Evolutionary conservation across 2,329 filamentous ascomycete genomes (phyloP).

Genomic region (Colletotrichum tropicicola): DNA sequence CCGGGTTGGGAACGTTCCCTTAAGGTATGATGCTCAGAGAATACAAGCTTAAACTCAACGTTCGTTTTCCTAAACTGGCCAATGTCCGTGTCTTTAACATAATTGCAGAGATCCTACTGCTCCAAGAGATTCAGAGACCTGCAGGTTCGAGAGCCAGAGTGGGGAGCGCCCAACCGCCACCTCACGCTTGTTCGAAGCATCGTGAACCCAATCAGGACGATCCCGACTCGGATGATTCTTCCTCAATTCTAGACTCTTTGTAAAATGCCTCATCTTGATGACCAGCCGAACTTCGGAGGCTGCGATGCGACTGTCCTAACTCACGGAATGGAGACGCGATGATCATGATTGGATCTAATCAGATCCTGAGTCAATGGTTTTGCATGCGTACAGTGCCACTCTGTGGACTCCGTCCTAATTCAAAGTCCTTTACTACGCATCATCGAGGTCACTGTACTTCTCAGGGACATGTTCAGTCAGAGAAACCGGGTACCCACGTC

Average conservation of each 20-base stretch:
- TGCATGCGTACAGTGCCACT: no score
- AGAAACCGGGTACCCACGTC: neutral
- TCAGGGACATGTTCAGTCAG: neutral
- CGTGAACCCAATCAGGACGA: neutral
- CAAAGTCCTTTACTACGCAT: no score
- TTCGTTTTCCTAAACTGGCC: neutral
- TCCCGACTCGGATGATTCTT: neutral
- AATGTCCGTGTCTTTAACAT: neutral
- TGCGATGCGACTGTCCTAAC: neutral
- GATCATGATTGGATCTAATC: conserved; percentile 11
- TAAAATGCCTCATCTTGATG: neutral
- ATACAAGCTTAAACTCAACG: neutral
- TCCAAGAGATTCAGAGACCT: accelerated
- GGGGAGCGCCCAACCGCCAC: neutral
- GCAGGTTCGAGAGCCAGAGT: neutral
- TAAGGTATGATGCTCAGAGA: no score
- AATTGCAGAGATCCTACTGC: neutral
- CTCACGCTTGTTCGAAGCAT: neutral
- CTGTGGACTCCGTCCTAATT: no score
- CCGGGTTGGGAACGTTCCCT: no score
- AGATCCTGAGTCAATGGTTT: neutral
- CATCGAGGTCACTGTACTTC: neutral
- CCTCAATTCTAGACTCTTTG: neutral
- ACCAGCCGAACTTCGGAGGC: neutral
- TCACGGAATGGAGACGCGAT: neutral